phyloP scores from a whole-genome alignment of 1,139 yeast genomes.

The Ogataea hybrid region DNA sequence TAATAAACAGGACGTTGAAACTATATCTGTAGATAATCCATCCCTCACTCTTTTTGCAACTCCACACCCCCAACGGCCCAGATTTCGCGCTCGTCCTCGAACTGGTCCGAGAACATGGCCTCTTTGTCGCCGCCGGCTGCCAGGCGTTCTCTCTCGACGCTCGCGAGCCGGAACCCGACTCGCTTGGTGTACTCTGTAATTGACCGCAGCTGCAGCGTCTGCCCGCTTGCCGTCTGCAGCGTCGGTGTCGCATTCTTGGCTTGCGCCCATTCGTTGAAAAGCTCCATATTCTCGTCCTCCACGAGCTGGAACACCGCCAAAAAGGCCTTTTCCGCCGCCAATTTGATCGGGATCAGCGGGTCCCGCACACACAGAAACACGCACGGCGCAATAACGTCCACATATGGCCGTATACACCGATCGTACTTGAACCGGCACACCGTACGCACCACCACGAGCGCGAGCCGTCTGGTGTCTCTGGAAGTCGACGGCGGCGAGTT shows the following conservation, averaged over 20 bases:
- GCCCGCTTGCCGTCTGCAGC: constrained; percentile 43
- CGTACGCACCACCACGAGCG: constrained; percentile 76
- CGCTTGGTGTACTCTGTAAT: constrained; percentile 85
- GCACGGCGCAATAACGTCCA: constrained; percentile 64
- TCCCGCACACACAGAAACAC: constrained; percentile 85
- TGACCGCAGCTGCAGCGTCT: constrained; percentile 61
- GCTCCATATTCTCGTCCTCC: constrained; percentile 58
- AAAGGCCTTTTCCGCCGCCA: constrained; percentile 93
- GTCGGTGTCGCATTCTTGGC: constrained; percentile 28
- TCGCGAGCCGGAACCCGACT: constrained; percentile 80
- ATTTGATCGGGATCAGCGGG: constrained; percentile 80
- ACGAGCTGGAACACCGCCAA: constrained; percentile 69
- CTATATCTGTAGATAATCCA: too few relatives aligned
- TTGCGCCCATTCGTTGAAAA: constrained; percentile 62
- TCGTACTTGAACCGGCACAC: constrained; percentile 61
- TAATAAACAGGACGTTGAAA: too few relatives aligned
- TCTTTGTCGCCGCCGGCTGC: too few relatives aligned
- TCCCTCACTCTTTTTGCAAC: too few relatives aligned
- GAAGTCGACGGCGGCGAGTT: too few relatives aligned
- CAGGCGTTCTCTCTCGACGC: constrained; percentile 80
- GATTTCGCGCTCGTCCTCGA: too few relatives aligned
- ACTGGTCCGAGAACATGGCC: too few relatives aligned
- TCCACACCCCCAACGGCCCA: too few relatives aligned
- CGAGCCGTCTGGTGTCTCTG: constrained; percentile 75
- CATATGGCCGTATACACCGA: constrained; percentile 46